Evolutionary conservation across 768 basidiomycete genomes (phyloP).

Genomic region (Porpolomopsis calyptriformis): DNA sequence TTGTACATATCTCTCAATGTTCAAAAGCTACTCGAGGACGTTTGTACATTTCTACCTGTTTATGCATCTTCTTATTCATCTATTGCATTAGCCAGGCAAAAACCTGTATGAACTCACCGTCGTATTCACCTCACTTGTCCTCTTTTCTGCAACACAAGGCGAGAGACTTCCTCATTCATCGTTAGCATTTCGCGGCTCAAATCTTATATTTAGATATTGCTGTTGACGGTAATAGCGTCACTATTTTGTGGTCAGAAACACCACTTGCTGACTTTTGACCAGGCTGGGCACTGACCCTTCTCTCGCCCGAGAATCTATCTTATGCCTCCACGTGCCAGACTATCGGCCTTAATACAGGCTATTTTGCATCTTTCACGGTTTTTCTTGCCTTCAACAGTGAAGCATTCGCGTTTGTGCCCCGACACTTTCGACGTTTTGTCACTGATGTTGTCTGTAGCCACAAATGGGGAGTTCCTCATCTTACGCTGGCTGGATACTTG

Average conservation of each 20-base stretch:
- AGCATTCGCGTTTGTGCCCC: slow-evolving; percentile 61
- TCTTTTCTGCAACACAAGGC: slow-evolving; percentile 98
- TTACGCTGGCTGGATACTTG: slow-evolving; percentile 70
- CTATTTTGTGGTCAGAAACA: background rate
- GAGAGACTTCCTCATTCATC: slow-evolving; percentile 12
- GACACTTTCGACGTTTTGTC: background rate
- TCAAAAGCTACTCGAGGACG: slow-evolving; percentile 68
- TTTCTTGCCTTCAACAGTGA: slow-evolving; percentile 95
- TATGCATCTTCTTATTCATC: slow-evolving; percentile 11
- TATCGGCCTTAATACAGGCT: slow-evolving; percentile 91
- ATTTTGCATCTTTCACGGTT: slow-evolving; percentile 92
- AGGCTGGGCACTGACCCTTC: slow-evolving; percentile 74
- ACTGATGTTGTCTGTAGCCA: slow-evolving; percentile 26
- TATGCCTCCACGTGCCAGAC: slow-evolving; percentile 99
- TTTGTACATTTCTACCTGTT: slow-evolving; percentile 23
- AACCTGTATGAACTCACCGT: slow-evolving; percentile 69
- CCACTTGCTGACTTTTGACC: background rate
- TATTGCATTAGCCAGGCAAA: slow-evolving; percentile 55
- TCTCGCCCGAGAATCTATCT: slow-evolving; percentile 88
- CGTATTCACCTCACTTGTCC: slow-evolving; percentile 81
- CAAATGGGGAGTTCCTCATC: slow-evolving; percentile 67
- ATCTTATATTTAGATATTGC: slow-evolving; percentile 64
- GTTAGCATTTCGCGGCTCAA: slow-evolving; percentile 12
- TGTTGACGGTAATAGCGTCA: slow-evolving; percentile 65
- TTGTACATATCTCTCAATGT: slow-evolving; percentile 66